These are phyloP conservation scores for Periconia sp. DNA, from an alignment of 2,329 filamentous ascomycete species.

Conservation along the genomic window DNA sequence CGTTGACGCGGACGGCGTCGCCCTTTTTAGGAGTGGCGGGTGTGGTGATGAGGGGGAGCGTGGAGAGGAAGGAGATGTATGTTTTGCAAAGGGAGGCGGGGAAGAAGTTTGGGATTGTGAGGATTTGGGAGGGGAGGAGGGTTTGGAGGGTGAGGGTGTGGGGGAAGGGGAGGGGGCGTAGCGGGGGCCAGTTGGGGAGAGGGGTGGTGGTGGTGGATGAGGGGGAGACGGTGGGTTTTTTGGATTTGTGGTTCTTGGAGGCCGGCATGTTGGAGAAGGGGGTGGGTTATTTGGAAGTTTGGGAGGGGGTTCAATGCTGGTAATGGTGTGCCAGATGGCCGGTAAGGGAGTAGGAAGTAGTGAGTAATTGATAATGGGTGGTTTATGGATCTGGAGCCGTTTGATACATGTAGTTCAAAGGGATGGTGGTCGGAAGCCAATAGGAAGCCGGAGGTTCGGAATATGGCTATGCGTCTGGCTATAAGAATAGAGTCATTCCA, in stretches of 20 bases:
- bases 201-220: conserved; percentile 5
- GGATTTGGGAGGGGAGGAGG: conserved; percentile 65
- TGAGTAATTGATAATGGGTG: too few relatives aligned
- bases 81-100: conserved; percentile 72
- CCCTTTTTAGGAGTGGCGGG: conserved; percentile 77
- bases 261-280: not conserved
- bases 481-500: too few relatives aligned
- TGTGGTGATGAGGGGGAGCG: conserved; percentile 73
- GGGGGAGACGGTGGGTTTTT: not conserved
- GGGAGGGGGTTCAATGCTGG: too few relatives aligned
- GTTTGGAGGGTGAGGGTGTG: conserved; percentile 63
- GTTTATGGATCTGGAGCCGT: too few relatives aligned
- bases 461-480: too few relatives aligned
- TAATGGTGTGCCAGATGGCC: too few relatives aligned
- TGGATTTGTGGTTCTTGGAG: conserved; percentile 26
- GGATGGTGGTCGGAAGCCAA: too few relatives aligned
- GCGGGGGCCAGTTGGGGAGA: conserved; percentile 69
- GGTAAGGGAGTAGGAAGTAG: too few relatives aligned
- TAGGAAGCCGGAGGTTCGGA: too few relatives aligned
- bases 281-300: too few relatives aligned
- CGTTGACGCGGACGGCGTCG: conserved; percentile 83
- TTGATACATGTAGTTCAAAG: too few relatives aligned
- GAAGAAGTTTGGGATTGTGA: conserved; percentile 74
- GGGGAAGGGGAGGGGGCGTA: conserved; percentile 69
- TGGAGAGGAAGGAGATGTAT: conserved; percentile 73